phyloP scores from a whole-genome alignment of 257 asterid genomes.

The Penstemon eatonii region DNA sequence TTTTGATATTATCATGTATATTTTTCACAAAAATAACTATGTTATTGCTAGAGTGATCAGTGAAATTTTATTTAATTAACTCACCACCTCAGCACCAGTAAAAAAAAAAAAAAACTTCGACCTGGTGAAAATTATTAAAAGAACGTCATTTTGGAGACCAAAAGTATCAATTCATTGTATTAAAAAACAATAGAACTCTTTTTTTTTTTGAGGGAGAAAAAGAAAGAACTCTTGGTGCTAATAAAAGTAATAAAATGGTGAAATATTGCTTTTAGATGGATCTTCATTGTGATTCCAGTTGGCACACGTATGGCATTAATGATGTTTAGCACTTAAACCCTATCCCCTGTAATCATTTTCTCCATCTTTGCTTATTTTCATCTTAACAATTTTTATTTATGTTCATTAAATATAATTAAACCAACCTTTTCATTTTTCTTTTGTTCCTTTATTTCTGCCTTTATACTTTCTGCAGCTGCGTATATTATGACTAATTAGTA shows the following conservation, averaged over 20 bases:
- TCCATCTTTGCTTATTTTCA: conserved; percentile 43
- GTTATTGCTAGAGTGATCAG: not conserved
- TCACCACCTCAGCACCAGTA: not conserved
- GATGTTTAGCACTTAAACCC: conserved; percentile 65
- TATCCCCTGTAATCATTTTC: conserved; percentile 55
- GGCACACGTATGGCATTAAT: conserved; percentile 77
- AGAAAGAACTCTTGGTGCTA: conserved; percentile 7
- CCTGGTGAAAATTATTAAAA: conserved; percentile 43
- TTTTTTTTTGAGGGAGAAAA: not conserved
- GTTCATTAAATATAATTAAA: not conserved
- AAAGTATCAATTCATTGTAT: conserved; percentile 26
- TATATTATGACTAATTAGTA: conserved; percentile 32
- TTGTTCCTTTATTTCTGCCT: conserved; percentile 1
- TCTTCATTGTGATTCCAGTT: conserved; percentile 55
- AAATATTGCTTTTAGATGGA: conserved; percentile 29
- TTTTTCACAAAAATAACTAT: not conserved
- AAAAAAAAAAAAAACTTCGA: not conserved
- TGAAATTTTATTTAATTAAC: not conserved
- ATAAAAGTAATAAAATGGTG: conserved; percentile 21
- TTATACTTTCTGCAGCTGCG: conserved; percentile 24
- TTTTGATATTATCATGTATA: not conserved
- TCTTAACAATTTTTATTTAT: conserved; percentile 7
- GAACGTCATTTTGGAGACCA: conserved; percentile 45
- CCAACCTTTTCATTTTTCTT: not conserved
- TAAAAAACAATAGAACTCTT: not conserved